Base-by-base conservation (phyloP, 495 filamentous ascomycete species). In the Podospora pseudopauciseta region DNA sequence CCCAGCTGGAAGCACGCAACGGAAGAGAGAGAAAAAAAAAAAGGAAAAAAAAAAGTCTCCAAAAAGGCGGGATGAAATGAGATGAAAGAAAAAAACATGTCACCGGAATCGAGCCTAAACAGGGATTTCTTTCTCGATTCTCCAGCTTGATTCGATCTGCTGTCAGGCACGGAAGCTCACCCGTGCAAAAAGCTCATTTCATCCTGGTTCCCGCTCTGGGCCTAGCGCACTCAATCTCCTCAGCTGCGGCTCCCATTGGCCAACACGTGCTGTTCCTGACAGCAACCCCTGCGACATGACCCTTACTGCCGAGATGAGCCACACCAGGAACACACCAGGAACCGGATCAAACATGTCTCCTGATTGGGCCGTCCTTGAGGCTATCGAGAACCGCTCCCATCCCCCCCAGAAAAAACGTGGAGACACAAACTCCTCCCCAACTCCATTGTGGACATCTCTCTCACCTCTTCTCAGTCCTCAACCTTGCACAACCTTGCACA, bases 281-380 rank as follows among this genome's bases (percentile, higher is more conserved):
- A 16, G 32, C 9, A 49, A 26, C 62, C 69, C 69, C 66, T 71
- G 69, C 53, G 32, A 64, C 28, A 32, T 20, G 53, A 59, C 57
- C 60, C 62, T 61, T 67, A 67, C 56, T 71, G 66, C 69, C 69
- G 69, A 71, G 69, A 71, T 68, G 69, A 68, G 55, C 55, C 55
- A 49, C 55, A 58, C 55, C 55, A 58, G 55, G 55, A 26, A 26
- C 58, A 64, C 55, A 15, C 64, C 70, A 68, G 67, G 70, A 71
- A 71, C 66, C 32, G 16, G 39, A 30, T 4, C 6, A 55, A 19
- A 6, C 32, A 13, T 20, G 55, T 4, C 15, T 20, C 44, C 63
- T 71, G 66, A 71, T 71, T 71, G 69, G 69, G 30, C 66, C 7
- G 63, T 19, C n/a, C 66, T 1, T 60, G 66, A 68, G 60, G 65